Base-by-base conservation (phyloP, 2,329 filamentous ascomycete species). In the Colletotrichum sp. region DNA sequence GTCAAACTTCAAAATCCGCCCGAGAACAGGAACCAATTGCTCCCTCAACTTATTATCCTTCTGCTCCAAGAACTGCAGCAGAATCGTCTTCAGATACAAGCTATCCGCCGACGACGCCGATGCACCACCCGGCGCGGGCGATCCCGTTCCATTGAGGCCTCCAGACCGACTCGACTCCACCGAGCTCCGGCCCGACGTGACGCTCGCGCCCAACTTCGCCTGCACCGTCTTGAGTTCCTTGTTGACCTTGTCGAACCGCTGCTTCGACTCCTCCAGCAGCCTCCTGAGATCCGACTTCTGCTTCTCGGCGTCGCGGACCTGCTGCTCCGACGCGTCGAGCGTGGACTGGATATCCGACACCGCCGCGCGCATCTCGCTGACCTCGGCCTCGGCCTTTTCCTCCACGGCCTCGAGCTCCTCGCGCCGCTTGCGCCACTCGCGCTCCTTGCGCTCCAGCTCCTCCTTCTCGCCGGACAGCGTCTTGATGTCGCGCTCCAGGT, bases 271-370 rank as follows among this genome's bases (percentile, higher is more conserved):
- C 79, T 98, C 95, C 4, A 98, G 89, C 36, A 94, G 89, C 57
- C 92, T 91, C 62, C 94, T 91, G 67, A 98, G 86, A 76, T 98
- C 96, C 0, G 88, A 86, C 78, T 93, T 94, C 81, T 98, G 95
- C 85, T 93, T 95, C 84, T 98, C 96, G 7, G 95, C 89, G n/a
- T 97, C 94, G 34, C 93, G 91, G 1, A 95, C 92, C 84, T 98
- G 95, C 82, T 91, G 93, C 85, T 99, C 97, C 44, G 94, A 96
- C 64, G 95, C 95, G 79, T 99, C 96, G 2, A 99, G 89, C 0
- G 96, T 93, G 75, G 95, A 90, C 3, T 95, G 92, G 36, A 99
- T 89, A 79, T 95, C 93, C 8, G 92, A 89, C 86, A 98, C 95
- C 1, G 96, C 95, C 8, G 91, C 87, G 34, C 94, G 93, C 80